phyloP scores from a whole-genome alignment of 2,329 filamentous ascomycete species.

The Gyromitra esculenta region DNA sequence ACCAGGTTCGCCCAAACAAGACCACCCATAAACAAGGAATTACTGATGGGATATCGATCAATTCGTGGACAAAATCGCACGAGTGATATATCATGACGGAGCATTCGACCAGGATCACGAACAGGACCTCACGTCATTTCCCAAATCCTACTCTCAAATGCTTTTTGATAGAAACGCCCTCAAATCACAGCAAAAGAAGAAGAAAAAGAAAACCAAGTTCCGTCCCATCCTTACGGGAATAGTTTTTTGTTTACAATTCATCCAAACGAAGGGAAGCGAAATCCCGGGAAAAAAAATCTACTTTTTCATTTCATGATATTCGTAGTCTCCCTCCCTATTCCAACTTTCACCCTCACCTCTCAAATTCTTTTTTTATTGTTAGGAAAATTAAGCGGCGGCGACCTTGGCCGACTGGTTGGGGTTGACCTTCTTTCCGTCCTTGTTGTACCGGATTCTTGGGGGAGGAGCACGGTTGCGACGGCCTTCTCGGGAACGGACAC shows the following conservation, averaged over 20 bases:
- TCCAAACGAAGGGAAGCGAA: conserved; percentile 21
- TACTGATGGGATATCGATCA: too few relatives aligned
- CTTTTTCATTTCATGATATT: conserved; percentile 45
- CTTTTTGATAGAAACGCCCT: conserved; percentile 9
- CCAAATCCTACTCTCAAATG: not conserved
- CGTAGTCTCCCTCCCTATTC: conserved; percentile 23
- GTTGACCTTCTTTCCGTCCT: conserved; percentile 99
- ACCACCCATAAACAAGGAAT: too few relatives aligned
- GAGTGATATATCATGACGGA: conserved; percentile 19
- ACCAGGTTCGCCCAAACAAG: too few relatives aligned
- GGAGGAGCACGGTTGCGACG: conserved; percentile 99
- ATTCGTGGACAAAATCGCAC: not conserved
- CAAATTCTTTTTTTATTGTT: conserved; percentile 19
- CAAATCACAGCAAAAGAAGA: conserved; percentile 15
- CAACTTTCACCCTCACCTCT: not conserved
- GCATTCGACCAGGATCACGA: not conserved
- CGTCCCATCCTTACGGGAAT: conserved; percentile 8
- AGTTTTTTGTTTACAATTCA: conserved; percentile 40
- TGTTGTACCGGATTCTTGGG: conserved; percentile 98
- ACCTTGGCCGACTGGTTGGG: conserved; percentile 79
- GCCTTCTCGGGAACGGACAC: conserved; percentile 95
- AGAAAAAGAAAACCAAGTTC: conserved; percentile 33
- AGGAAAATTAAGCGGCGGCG: conserved; percentile 57
- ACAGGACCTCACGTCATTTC: not conserved
- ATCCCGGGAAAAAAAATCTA: conserved; percentile 2